Conservation (phyloP, 129 eudicot genomes). For the Tanacetum coccineum region DNA sequence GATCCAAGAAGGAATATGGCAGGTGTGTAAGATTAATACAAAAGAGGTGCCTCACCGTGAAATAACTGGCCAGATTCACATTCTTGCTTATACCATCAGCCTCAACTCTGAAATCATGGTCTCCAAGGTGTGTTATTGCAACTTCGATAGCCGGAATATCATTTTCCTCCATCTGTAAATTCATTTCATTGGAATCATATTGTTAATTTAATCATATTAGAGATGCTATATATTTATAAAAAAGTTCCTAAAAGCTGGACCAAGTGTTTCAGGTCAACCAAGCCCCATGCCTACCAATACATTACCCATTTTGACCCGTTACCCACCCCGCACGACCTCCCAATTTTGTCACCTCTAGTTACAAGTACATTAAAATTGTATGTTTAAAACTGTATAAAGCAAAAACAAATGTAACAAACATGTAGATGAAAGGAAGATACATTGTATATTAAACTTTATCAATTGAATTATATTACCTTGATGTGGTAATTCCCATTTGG, state of each 20-base stretch:
- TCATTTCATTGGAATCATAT: background rate
- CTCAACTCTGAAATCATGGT: slow-evolving; percentile 71
- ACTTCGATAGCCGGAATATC: slow-evolving; percentile 47
- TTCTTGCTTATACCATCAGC: slow-evolving; percentile 65
- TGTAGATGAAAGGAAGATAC: slow-evolving; percentile 14
- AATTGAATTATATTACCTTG: slow-evolving; percentile 46
- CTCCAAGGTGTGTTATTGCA: slow-evolving; percentile 52
- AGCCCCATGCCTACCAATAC: background rate
- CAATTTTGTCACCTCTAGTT: background rate
- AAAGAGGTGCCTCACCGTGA: slow-evolving; percentile 48
- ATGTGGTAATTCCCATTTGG: slow-evolving; percentile 72
- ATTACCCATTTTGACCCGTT: background rate
- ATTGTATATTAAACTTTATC: background rate
- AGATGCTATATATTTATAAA: too few species aligned
- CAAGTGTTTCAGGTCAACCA: too few species aligned
- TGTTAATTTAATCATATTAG: too few species aligned
- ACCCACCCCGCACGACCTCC: background rate
- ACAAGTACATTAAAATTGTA: too few species aligned
- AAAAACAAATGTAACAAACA: background rate
- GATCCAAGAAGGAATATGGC: slow-evolving; percentile 8
- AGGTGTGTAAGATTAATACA: slow-evolving; percentile 6
- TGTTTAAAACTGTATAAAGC: background rate
- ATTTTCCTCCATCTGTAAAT: slow-evolving; percentile 53
- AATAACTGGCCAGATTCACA: slow-evolving; percentile 63
- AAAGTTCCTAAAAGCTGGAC: too few species aligned